Base-by-base conservation (phyloP, 495 filamentous ascomycete species). In the Chaetomium fimeti region DNA sequence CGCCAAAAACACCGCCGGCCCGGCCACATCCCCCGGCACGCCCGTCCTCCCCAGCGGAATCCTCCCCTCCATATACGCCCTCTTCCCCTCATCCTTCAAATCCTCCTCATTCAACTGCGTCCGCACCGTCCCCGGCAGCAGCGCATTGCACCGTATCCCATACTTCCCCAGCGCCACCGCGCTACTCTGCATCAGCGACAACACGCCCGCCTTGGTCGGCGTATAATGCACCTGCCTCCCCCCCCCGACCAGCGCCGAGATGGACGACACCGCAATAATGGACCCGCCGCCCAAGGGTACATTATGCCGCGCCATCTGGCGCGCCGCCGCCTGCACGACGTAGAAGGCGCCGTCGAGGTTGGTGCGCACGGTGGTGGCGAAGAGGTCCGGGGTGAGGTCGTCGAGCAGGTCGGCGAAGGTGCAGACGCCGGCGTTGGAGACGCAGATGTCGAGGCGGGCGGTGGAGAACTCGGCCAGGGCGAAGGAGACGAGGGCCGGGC, bases 301-400 rank as follows among this genome's bases (percentile, higher is more conserved):
- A 64, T 93, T 87, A 5, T 58, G 27, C 6, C 72, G 70, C 0
- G 87, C 86, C 90, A 96, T 94, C 72, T 92, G 89, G 0, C 84
- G 83, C 0, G 90, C 91, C 0, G 91, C 92, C 0, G 91, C 90
- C 78, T 95, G 92, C 13, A 88, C 87, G 20, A 88, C 82, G 77
- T 91, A 92, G 81, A 95, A 97, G 8, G 91, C 88, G 36, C 92
- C 92, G 68, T 88, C 85, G 64, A 97, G 87, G 74, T 96, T 97
- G 32, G 88, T 92, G 13, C 82, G 77, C 24, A 95, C 78, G 1
- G 88, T 92, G 43, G 79, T 77, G 43, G 78, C 68, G 66, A 90
- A 87, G 58, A 92, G 84, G 57, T 85, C 79, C 3, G 78, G 80
- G 22, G 82, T 74, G 36, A 91, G 85, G 81, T 87, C 84, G 81